Evolutionary conservation across 768 basidiomycete genomes (phyloP), one percentile per base, ranked within the genome.

Genomic region (Ramaria sp.): DNA sequence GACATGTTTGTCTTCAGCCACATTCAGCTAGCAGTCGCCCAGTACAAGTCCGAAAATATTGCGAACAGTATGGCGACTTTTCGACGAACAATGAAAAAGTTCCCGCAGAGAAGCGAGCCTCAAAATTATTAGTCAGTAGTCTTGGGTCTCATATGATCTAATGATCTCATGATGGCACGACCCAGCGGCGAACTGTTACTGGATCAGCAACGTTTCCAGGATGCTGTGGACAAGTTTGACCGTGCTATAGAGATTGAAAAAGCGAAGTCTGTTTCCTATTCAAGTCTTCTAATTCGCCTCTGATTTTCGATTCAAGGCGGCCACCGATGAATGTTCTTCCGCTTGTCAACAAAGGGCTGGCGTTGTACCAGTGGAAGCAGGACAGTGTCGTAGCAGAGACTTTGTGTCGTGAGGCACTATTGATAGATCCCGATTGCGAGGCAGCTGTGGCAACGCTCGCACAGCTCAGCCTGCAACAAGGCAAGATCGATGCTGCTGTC

Each of bases 271-370:
- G 77, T 68, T 13, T 11, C 37, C 51, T 54, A 4, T 7, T 7
- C 11, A 17, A 13, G 24, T 17, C 51, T 47, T 20, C 57, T 13
- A 34, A 17, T 13, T 57, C 41, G 13, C 4, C 42, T 37, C 5
- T 46, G 47, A 54, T 38, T 43, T 51, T 61, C 24, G 48, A 19
- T 46, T 42, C 6, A 53, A 66, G 62, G 60, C 73, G 58, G 65
- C 80, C 65, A 65, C 85, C 76, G 24, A 72, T 73, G 53, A 99
- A 98, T 68, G 95, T 96, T 22, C 78, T 98, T 3, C 88, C 95
- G 0, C 74, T 95, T 45, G 93, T 98, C 54, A 99, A 99, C 83
- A 96, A 95, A 68, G 93, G 94, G n/a, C 84, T 98, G 20, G 88
- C 92, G 0, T 66, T 97, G 49, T 98, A 85, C 79, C 96, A 98